These are phyloP conservation scores for Clarireedia monteithiana DNA, from an alignment of 2,329 filamentous ascomycete genomes.

Conservation along the genomic window DNA sequence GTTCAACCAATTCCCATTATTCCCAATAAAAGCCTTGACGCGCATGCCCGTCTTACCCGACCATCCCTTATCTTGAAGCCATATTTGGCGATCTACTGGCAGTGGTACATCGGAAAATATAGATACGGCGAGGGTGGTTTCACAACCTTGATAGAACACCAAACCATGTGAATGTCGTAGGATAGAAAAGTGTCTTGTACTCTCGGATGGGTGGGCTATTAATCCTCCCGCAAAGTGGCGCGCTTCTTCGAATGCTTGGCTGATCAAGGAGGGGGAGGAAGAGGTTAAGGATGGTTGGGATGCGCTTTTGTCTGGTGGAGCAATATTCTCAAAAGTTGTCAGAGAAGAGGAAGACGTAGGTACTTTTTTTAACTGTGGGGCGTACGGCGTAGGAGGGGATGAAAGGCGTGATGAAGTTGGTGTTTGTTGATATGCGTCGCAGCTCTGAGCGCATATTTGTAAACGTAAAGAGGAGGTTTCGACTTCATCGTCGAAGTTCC, in stretches of 20 bases:
- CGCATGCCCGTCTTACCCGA: constrained; percentile 62
- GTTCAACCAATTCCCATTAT: constrained; percentile 55
- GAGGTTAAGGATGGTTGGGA: constrained; percentile 1
- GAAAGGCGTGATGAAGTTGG: no score
- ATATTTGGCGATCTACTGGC: constrained; percentile 50
- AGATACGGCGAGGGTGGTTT: constrained; percentile 56
- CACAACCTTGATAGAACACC: constrained; percentile 58
- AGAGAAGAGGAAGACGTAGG: background rate
- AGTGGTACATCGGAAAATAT: constrained; percentile 53
- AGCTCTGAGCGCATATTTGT: no score
- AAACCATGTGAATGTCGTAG: constrained; percentile 57
- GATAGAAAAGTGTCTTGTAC: constrained; percentile 57
- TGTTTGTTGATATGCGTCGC: no score
- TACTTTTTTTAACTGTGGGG: background rate
- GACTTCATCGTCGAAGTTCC: background rate
- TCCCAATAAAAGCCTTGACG: constrained; percentile 53
- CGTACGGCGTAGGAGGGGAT: background rate
- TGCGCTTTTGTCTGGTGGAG: background rate
- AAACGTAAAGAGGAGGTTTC: no score
- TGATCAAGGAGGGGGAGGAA: constrained; percentile 12
- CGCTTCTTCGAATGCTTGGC: constrained; percentile 39
- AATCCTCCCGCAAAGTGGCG: constrained; percentile 59
- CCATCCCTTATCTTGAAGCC: constrained; percentile 61
- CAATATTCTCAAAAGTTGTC: background rate
- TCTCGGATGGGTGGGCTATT: constrained; percentile 54